Conservation (phyloP, 768 basidiomycete species). For the Termitomyces sp. region DNA sequence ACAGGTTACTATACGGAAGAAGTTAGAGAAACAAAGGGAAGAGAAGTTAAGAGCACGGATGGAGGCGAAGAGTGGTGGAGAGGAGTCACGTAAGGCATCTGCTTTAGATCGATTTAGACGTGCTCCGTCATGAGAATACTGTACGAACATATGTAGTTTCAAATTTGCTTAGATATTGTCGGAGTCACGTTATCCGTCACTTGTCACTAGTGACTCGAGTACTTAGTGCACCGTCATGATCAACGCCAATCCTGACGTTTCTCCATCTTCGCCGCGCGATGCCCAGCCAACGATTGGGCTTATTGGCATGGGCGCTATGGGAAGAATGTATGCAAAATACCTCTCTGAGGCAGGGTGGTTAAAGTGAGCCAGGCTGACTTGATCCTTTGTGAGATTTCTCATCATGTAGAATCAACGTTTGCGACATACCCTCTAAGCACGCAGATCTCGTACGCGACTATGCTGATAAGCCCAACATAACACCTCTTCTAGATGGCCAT, state of each 20-base stretch:
- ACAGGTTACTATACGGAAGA: constrained; percentile 62
- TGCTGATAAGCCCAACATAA: constrained; percentile 51
- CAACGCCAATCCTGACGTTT: constrained; percentile 25
- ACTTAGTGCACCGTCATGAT: constrained; percentile 3
- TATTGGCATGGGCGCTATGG: constrained; percentile 99
- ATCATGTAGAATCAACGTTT: constrained; percentile 10
- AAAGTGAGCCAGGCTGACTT: constrained; percentile 45
- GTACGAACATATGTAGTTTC: not conserved
- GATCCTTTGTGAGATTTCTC: not conserved
- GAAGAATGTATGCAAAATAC: constrained; percentile 84
- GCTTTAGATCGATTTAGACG: constrained; percentile 41
- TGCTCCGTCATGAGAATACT: constrained; percentile 8
- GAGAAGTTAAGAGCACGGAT: constrained; percentile 34
- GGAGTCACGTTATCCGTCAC: too few species aligned
- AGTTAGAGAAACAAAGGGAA: constrained; percentile 56
- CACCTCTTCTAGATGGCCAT: constrained; percentile 77
- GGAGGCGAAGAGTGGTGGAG: constrained; percentile 26
- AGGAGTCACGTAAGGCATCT: constrained; percentile 26
- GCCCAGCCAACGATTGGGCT: constrained; percentile 79
- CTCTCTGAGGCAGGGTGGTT: constrained; percentile 84
- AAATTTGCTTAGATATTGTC: not conserved
- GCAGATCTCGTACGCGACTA: constrained; percentile 60
- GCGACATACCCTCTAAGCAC: constrained; percentile 56
- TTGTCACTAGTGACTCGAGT: not conserved
- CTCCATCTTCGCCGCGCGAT: constrained; percentile 28